Conservation (phyloP, 768 basidiomycete genomes). For the Tubosaeta brunneosetosa region DNA sequence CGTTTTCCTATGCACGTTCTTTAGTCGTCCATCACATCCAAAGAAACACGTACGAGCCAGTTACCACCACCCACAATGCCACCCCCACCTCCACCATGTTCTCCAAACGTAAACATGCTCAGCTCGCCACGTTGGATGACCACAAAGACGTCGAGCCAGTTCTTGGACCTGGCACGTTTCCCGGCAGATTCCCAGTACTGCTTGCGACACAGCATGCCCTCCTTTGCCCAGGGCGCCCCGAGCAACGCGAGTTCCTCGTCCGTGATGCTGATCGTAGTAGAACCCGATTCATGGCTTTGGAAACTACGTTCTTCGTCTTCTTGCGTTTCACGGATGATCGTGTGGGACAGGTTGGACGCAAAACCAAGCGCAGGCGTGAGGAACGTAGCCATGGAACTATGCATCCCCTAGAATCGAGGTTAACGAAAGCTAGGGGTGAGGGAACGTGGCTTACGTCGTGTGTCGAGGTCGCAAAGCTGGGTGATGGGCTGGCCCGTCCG, state of each 20-base stretch:
- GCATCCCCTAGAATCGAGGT: slow-evolving; percentile 41
- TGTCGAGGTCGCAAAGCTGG: slow-evolving; percentile 87
- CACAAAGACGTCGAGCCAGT: slow-evolving; percentile 93
- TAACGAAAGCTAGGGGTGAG: background rate
- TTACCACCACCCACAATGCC: slow-evolving; percentile 91
- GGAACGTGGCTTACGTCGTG: slow-evolving; percentile 54
- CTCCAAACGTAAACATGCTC: slow-evolving; percentile 94
- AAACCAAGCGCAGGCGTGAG: slow-evolving; percentile 90
- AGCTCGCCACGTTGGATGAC: slow-evolving; percentile 94
- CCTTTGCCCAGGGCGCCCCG: slow-evolving; percentile 98
- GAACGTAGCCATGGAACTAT: slow-evolving; percentile 64
- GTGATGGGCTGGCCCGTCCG: slow-evolving; percentile 90
- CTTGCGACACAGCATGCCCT: slow-evolving; percentile 92
- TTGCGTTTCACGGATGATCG: slow-evolving; percentile 92
- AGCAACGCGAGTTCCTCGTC: slow-evolving; percentile 95
- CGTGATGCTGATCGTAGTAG: slow-evolving; percentile 79
- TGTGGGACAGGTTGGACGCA: slow-evolving; percentile 91
- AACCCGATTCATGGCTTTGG: slow-evolving; percentile 57
- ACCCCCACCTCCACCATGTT: slow-evolving; percentile 53
- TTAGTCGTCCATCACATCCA: slow-evolving; percentile 8
- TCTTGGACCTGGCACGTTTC: slow-evolving; percentile 82
- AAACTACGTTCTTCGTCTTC: slow-evolving; percentile 78
- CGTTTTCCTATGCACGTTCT: slow-evolving; percentile 63
- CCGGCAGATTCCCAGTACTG: slow-evolving; percentile 87
- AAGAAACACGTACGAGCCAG: slow-evolving; percentile 80